Percentiles rank a stretch among this genome's conserved stretches.
These are phyloP conservation scores for Fraxinus sp. DNA, from an alignment of 305 asterid species.

Conservation along the genomic window DNA sequence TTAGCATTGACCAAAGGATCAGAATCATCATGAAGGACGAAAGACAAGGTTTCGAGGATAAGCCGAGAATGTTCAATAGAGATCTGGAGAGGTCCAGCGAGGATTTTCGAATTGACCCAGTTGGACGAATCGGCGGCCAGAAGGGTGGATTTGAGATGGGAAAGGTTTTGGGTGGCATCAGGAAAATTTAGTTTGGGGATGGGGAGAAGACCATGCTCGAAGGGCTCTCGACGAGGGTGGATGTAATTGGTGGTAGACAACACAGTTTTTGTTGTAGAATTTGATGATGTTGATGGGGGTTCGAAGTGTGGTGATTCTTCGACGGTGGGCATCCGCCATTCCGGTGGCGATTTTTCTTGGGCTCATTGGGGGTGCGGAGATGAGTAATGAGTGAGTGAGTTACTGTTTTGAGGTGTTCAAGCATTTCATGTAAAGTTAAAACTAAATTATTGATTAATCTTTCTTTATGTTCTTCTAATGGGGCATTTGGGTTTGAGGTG, in stretches of 20 bases:
- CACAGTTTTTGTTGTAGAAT: slow-evolving; percentile 1
- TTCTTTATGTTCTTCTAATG: too few relatives aligned
- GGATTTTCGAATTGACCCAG: slow-evolving; percentile 42
- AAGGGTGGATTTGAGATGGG: slow-evolving; percentile 66
- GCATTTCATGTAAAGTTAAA: too few relatives aligned
- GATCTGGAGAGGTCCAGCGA: slow-evolving; percentile 61
- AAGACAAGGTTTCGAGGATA: slow-evolving; percentile 63
- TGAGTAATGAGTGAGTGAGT: slow-evolving; percentile 7
- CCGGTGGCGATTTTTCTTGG: slow-evolving; percentile 19
- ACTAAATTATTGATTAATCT: too few relatives aligned
- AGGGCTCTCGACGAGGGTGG: slow-evolving; percentile 89
- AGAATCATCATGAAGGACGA: slow-evolving; percentile 70
- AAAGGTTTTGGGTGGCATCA: slow-evolving; percentile 72
- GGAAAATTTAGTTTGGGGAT: slow-evolving; percentile 80
- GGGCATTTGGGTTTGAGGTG: too few relatives aligned
- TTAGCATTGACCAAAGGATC: slow-evolving; percentile 67
- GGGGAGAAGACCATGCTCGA: slow-evolving; percentile 95
- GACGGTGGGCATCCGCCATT: slow-evolving; percentile 23
- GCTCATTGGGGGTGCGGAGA: too few relatives aligned
- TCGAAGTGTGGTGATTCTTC: slow-evolving; percentile 19
- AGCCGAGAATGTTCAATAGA: slow-evolving; percentile 77
- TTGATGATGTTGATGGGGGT: slow-evolving; percentile 5
- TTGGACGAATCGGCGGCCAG: slow-evolving; percentile 43
- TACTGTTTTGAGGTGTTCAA: slow-evolving; percentile 1
- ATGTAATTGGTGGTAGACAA: slow-evolving; percentile 34